Conservation (phyloP, 768 basidiomycete genomes). For the Rossbeevera mucosa region DNA sequence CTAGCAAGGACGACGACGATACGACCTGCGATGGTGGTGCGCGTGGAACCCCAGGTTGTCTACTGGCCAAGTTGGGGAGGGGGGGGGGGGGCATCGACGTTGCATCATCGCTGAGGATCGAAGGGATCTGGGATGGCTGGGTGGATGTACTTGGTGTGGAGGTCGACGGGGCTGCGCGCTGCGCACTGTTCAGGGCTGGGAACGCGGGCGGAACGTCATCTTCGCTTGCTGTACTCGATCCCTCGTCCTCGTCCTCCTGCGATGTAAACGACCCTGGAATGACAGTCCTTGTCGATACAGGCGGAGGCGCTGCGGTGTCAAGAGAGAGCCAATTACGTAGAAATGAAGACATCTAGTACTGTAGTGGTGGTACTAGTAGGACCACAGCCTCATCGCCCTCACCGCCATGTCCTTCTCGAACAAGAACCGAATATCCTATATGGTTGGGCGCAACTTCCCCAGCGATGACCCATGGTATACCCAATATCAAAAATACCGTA, state of each 20-base stretch:
- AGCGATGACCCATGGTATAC: constrained; percentile 30
- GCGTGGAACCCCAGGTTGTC: constrained; percentile 30
- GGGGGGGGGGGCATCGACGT: constrained; percentile 50
- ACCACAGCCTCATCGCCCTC: constrained; percentile 31
- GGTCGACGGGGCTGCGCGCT: constrained; percentile 43
- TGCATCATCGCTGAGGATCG: constrained; percentile 41
- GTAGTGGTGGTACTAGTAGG: no score
- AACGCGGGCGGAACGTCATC: constrained; percentile 70
- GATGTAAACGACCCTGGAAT: constrained; percentile 22
- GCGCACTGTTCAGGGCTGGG: constrained; percentile 67
- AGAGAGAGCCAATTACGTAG: constrained; percentile 55
- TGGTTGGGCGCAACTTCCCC: constrained; percentile 38
- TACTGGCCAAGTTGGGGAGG: constrained; percentile 37
- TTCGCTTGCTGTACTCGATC: constrained; percentile 39
- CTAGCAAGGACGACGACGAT: constrained; percentile 46
- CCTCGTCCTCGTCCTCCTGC: constrained; percentile 27
- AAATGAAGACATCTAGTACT: constrained; percentile 42
- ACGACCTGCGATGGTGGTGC: constrained; percentile 17
- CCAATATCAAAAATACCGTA: constrained; percentile 35
- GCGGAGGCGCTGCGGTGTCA: constrained; percentile 15
- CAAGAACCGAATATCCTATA: constrained; percentile 36
- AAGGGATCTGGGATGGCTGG: constrained; percentile 11
- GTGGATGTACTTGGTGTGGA: neutral
- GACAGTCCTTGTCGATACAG: neutral
- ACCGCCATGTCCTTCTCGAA: constrained; percentile 33